phyloP scores from a whole-genome alignment of 441 rosid genomes.

The Brassica balearica region DNA sequence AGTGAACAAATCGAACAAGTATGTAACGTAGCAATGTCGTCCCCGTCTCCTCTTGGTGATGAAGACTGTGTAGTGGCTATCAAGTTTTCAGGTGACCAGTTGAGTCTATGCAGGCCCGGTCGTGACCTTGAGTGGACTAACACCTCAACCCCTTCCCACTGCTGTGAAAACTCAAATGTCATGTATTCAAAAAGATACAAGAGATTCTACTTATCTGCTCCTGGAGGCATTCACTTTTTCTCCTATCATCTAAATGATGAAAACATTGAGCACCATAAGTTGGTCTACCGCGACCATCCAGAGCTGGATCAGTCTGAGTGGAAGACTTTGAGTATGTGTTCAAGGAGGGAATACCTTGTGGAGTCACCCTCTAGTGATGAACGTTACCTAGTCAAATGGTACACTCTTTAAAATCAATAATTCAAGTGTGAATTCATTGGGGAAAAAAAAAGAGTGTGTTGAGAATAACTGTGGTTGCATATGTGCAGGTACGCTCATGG shows the following conservation, averaged over 20 bases:
- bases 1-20: background rate
- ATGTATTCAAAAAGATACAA: slow-evolving; percentile 1
- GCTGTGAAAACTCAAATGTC: background rate
- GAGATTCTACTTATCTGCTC: background rate
- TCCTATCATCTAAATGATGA: background rate
- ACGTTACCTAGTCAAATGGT: slow-evolving; percentile 14
- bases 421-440: background rate
- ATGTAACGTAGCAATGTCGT: slow-evolving; percentile 5
- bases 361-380: background rate
- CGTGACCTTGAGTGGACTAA: slow-evolving; percentile 4
- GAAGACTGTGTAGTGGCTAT: background rate
- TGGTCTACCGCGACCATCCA: background rate
- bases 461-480: background rate
- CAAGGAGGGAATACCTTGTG: slow-evolving; percentile 3
- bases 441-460: background rate
- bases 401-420: background rate
- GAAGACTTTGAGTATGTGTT: background rate
- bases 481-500: slow-evolving; percentile 14
- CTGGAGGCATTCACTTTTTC: slow-evolving; percentile 1
- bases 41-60: background rate
- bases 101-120: background rate
- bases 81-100: background rate
- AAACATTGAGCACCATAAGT: background rate
- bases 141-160: background rate
- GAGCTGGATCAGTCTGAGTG: slow-evolving; percentile 6